These are phyloP conservation scores for Eimeria necatrix DNA, from an alignment of 169 alveolate species.

Conservation along the genomic window DNA sequence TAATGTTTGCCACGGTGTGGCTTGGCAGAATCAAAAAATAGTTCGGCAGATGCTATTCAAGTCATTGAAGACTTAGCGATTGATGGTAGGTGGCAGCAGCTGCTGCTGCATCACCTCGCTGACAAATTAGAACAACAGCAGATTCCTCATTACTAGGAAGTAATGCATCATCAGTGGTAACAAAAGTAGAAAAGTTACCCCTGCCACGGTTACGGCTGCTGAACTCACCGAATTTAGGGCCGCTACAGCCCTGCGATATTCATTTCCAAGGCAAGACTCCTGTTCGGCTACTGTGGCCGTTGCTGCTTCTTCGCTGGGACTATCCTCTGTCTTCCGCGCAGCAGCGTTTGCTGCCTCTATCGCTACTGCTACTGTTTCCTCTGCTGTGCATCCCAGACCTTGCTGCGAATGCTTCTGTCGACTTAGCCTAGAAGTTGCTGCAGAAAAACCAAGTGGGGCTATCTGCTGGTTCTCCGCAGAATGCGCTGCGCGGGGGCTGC, in stretches of 20 bases:
- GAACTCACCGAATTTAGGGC: background rate
- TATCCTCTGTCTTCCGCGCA: background rate
- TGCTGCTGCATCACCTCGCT: background rate
- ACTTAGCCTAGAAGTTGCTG: background rate
- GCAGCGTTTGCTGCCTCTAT: background rate
- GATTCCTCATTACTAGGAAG: too few species aligned
- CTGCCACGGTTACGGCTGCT: background rate
- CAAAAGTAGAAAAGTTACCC: background rate
- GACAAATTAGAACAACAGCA: too few species aligned
- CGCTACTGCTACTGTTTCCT: background rate
- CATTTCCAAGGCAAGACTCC: background rate
- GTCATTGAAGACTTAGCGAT: too few species aligned
- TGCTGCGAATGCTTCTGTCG: slow-evolving; percentile 6
- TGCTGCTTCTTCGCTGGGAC: slow-evolving; percentile 7
- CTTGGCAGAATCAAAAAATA: too few species aligned
- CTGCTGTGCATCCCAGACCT: background rate
- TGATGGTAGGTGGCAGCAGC: background rate
- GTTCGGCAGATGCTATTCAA: too few species aligned
- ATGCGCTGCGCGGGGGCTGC: background rate
- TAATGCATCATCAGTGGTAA: background rate
- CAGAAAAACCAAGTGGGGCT: background rate
- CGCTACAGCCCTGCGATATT: slow-evolving; percentile 6
- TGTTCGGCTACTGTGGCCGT: slow-evolving; percentile 6
- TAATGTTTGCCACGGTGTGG: too few species aligned
- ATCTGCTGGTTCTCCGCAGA: background rate